phyloP scores from a whole-genome alignment of 2,329 filamentous ascomycete species.

The Dryadomyces sulphureus region DNA sequence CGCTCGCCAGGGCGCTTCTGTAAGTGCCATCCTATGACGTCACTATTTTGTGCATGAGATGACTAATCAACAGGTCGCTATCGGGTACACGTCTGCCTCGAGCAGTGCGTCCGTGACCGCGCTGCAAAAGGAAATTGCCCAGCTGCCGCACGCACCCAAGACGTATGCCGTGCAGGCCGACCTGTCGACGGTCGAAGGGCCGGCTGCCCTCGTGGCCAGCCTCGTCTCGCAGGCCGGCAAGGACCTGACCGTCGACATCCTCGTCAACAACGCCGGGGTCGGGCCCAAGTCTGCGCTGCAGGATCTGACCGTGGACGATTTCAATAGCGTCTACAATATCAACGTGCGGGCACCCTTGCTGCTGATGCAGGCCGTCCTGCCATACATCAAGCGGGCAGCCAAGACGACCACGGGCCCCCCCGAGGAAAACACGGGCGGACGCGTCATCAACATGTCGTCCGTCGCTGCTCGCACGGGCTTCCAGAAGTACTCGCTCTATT shows the following conservation, averaged over 20 bases:
- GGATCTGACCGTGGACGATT: constrained; percentile 6
- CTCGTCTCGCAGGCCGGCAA: neutral
- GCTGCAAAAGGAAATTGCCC: neutral
- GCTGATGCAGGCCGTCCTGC: constrained; percentile 10
- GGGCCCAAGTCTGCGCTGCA: constrained; percentile 1
- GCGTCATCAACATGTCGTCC: constrained; percentile 10
- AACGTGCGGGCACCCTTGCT: constrained; percentile 11
- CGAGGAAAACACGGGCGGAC: too few relatives aligned
- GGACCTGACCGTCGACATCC: constrained; percentile 9
- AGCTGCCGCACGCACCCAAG: neutral
- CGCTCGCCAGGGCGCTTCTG: constrained; percentile 48
- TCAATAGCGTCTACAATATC: constrained; percentile 8
- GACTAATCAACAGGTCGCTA: neutral
- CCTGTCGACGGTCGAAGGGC: neutral
- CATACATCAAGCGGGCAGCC: constrained; percentile 4
- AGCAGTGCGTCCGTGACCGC: neutral
- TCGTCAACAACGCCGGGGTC: constrained; percentile 11
- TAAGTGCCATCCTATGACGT: too few relatives aligned
- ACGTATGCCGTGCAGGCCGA: neutral
- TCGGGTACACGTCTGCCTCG: neutral
- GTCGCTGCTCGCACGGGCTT: constrained; percentile 8
- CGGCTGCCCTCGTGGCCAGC: neutral
- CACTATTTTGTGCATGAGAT: too few relatives aligned
- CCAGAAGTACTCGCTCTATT: constrained; percentile 4
- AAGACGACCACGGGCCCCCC: too few relatives aligned